A percentile compares a stretch with the other conserved stretches of the same genome.
Evolutionary conservation across 2,329 filamentous ascomycete species (phyloP).

Genomic region (Scorias spongiosa): DNA sequence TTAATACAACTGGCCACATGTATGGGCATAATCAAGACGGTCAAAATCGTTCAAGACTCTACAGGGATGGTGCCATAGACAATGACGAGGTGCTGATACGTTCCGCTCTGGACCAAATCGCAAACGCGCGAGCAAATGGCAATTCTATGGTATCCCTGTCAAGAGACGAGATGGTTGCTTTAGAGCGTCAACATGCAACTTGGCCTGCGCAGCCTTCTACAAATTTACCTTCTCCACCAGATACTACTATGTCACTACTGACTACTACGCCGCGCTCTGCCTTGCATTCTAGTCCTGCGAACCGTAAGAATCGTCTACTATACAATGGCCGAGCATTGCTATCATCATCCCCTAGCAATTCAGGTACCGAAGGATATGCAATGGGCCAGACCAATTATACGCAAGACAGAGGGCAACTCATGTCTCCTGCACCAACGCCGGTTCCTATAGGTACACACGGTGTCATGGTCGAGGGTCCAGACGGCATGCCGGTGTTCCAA

Average conservation of each 20-base stretch:
- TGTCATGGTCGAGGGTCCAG: constrained; percentile 32
- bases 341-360: constrained; percentile 19
- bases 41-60: neutral
- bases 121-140: constrained; percentile 59
- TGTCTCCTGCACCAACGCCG: neutral
- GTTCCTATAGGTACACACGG: constrained; percentile 21
- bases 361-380: constrained; percentile 18
- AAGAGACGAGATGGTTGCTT: constrained; percentile 63
- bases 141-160: constrained; percentile 67
- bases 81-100: constrained; percentile 24
- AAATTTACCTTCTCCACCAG: constrained; percentile 17
- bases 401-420: constrained; percentile 2
- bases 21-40: neutral
- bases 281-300: constrained; percentile 21
- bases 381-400: constrained; percentile 12
- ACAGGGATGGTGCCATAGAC: neutral
- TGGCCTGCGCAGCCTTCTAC: constrained; percentile 11
- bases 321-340: constrained; percentile 17
- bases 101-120: constrained; percentile 65
- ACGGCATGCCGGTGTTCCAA: constrained; percentile 31
- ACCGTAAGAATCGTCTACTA: constrained; percentile 20
- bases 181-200: constrained; percentile 43
- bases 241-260: constrained; percentile 11
- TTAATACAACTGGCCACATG: neutral
- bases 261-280: constrained; percentile 19